A percentile compares a stretch with the other conserved stretches of the same genome.
Evolutionary conservation across 805 yeast species (phyloP).

Genomic region (Candida sonorensis): DNA sequence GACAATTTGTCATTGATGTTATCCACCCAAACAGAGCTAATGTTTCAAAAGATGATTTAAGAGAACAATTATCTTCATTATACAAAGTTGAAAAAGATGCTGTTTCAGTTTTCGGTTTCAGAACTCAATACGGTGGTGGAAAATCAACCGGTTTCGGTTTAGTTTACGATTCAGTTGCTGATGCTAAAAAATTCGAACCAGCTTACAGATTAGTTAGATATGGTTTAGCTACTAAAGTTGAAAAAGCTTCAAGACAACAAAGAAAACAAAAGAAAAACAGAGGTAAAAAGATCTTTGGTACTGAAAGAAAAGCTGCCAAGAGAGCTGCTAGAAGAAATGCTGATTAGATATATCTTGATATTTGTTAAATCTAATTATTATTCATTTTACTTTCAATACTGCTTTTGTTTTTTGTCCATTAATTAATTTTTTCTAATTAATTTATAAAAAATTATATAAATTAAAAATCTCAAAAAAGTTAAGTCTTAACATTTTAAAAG

Average conservation of each 20-base stretch:
- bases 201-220: conserved; percentile 98
- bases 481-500: no score
- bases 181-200: conserved; percentile 98
- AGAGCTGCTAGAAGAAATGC: conserved; percentile 85
- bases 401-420: conserved; percentile 2
- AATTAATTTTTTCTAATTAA: not conserved
- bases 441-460: no score
- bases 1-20: conserved; percentile 99
- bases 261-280: conserved; percentile 99
- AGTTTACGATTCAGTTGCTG: conserved; percentile 96
- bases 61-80: conserved; percentile 59
- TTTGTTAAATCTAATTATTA: no score
- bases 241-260: conserved; percentile 98
- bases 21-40: conserved; percentile 99
- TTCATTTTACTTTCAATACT: no score
- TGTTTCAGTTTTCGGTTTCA: conserved; percentile 95
- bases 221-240: conserved; percentile 94
- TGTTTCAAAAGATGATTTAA: conserved; percentile 98
- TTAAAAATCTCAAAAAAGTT: no score
- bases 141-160: conserved; percentile 99
- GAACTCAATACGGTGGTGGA: conserved; percentile 99
- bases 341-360: conserved; percentile 41
- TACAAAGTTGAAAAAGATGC: conserved; percentile 65
- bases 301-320: conserved; percentile 92
- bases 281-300: conserved; percentile 98